Conservation (phyloP, 495 filamentous ascomycete species). For the Amphirosellinia nigrospora region DNA sequence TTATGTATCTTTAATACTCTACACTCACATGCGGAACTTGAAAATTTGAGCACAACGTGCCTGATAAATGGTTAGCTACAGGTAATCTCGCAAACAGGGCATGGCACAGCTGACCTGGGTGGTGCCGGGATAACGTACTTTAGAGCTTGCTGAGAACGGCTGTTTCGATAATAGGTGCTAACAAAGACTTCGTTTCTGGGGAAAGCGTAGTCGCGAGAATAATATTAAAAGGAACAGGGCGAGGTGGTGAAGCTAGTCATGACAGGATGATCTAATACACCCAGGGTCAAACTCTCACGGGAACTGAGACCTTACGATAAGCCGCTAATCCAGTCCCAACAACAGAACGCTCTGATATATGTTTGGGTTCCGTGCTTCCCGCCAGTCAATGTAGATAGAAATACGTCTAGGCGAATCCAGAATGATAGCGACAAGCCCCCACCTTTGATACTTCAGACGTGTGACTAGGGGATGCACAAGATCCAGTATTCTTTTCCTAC, state of each 20-base stretch:
- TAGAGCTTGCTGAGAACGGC: neutral
- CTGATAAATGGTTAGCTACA: neutral
- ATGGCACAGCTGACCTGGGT: neutral
- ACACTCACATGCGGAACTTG: neutral
- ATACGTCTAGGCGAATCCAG: neutral
- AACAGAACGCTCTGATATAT: neutral
- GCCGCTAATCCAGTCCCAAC: neutral
- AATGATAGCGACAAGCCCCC: neutral
- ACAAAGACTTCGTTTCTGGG: neutral
- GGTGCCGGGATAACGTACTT: neutral
- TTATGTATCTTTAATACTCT: neutral
- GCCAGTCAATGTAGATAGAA: constrained; percentile 1
- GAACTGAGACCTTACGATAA: neutral
- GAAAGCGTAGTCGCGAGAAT: neutral
- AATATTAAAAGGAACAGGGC: neutral
- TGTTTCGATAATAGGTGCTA: neutral
- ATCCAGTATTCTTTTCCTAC: neutral
- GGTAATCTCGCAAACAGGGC: neutral
- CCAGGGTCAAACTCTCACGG: neutral
- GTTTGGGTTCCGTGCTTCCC: neutral
- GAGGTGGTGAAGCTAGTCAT: neutral
- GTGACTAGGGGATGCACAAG: neutral
- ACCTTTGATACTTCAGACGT: neutral
- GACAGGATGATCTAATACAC: neutral
- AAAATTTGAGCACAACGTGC: neutral